Conservation (phyloP, 345 rosid species). For the Rubroshorea leprosula region DNA sequence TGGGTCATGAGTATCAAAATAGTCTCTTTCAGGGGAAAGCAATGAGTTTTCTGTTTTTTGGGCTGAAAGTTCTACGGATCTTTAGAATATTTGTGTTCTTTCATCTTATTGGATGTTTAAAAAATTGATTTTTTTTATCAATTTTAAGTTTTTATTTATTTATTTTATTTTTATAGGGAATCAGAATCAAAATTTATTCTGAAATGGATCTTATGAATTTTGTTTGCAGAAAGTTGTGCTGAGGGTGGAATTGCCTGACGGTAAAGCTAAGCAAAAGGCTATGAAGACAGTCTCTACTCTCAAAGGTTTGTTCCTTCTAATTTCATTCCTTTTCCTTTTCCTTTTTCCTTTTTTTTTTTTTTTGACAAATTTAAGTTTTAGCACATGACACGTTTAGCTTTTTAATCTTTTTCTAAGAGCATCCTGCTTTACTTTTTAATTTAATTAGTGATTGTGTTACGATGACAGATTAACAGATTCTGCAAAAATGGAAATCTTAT, state of each 20-base stretch:
- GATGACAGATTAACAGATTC: neutral
- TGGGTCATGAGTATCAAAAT: constrained; percentile 1
- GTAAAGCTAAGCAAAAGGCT: constrained; percentile 86
- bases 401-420: neutral
- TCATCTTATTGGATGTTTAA: too few species aligned
- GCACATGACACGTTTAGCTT: too few species aligned
- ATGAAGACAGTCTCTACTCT: constrained; percentile 76
- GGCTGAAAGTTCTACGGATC: constrained; percentile 12
- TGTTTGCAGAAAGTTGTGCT: constrained; percentile 66
- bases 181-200: neutral
- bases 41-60: neutral
- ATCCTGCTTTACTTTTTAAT: neutral
- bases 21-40: constrained; percentile 9
- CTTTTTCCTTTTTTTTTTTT: too few species aligned
- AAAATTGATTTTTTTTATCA: too few species aligned
- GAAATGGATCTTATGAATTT: neutral
- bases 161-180: neutral
- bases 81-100: constrained; percentile 1
- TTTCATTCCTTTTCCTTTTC: neutral
- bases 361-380: too few species aligned
- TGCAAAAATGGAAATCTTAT: neutral
- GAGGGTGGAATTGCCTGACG: constrained; percentile 68
- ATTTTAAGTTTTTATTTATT: too few species aligned
- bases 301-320: constrained; percentile 39
- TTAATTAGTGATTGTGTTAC: neutral